phyloP scores from a whole-genome alignment of 768 basidiomycete species.

The Boletus vermiculosoides region DNA sequence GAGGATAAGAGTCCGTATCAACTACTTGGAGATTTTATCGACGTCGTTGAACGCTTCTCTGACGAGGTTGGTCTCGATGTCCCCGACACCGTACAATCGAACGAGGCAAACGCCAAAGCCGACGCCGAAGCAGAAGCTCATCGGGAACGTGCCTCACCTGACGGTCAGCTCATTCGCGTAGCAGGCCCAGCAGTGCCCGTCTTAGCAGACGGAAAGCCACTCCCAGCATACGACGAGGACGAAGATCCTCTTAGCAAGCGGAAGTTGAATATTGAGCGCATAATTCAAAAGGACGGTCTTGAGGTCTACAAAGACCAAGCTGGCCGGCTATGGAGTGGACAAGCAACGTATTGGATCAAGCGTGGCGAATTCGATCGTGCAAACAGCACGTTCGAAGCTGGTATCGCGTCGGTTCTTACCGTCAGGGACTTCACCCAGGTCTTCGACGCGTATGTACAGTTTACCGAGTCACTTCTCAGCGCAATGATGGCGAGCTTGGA shows the following conservation, averaged over 20 bases:
- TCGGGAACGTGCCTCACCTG: conserved; percentile 44
- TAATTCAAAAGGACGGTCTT: conserved; percentile 85
- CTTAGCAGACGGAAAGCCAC: conserved; percentile 48
- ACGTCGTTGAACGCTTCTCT: conserved; percentile 84
- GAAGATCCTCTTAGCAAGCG: conserved; percentile 71
- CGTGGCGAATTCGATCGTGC: conserved; percentile 93
- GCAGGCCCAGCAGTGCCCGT: conserved; percentile 62
- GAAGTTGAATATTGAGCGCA: conserved; percentile 82
- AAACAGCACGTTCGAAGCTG: conserved; percentile 83
- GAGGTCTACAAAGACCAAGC: conserved; percentile 94
- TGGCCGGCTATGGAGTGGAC: conserved; percentile 91
- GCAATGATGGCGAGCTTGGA: conserved; percentile 86
- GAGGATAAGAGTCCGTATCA: conserved; percentile 97
- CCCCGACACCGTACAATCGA: conserved; percentile 64
- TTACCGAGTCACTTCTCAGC: conserved; percentile 84
- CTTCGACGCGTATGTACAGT: conserved; percentile 95
- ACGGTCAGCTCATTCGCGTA: conserved; percentile 68
- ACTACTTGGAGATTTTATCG: conserved; percentile 87
- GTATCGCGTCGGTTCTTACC: conserved; percentile 80
- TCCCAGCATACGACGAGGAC: conserved; percentile 68
- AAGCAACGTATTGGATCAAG: conserved; percentile 99
- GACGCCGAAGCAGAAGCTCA: conserved; percentile 44
- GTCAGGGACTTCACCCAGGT: conserved; percentile 97
- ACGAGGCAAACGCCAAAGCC: conserved; percentile 47
- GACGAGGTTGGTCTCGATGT: conserved; percentile 92